Base-by-base conservation (phyloP, 805 yeast species). In the Saturnispora sekii region DNA sequence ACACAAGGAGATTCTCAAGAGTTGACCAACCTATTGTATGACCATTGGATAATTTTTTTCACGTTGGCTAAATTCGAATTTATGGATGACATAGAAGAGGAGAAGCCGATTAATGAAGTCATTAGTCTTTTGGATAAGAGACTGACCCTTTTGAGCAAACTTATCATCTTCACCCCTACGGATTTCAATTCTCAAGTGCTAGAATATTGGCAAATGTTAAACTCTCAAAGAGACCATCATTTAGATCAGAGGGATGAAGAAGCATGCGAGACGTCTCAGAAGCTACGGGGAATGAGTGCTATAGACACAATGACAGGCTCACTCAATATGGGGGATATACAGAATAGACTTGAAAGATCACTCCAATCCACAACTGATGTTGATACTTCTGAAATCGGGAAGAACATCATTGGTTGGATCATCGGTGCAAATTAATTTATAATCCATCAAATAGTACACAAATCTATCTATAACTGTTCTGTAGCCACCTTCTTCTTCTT, bases 11-110 rank as follows among this genome's bases (percentile, higher is more conserved):
- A 30, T 3, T 12, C 38, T 4, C 46, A 47, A 11, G 47, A 21
- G 51, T 48, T 51, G 40, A 55, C 26, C 31, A 17, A 39, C 1
- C 15, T 57, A 10, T 42, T 62, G 10, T 55, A 51, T 43, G 64
- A 64, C 14, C 62, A 68, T 40, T 87, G 96, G 95, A 68, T 79
- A 21, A 76, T 84, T 1, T 76, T 82, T 49, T 81, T 79, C 53
- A 95, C 85, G 53, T 79, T 82, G 3, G 84, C 84, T 3, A 81
- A 83, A 60, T 55, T 51, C 41, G 62, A 59, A 11, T 55, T 66
- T 52, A n/a, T 10, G 32, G 57, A 50, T 12, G 44, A 46, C 17
- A 43, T 42, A 14, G 43, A 38, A 12, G 51, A 52, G 2, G 47
- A 44, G 8, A 28, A 43, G 10, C 54, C 47, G n/a, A 39, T 45